phyloP scores from a whole-genome alignment of 345 rosid genomes.

The Acer yangbiense region DNA sequence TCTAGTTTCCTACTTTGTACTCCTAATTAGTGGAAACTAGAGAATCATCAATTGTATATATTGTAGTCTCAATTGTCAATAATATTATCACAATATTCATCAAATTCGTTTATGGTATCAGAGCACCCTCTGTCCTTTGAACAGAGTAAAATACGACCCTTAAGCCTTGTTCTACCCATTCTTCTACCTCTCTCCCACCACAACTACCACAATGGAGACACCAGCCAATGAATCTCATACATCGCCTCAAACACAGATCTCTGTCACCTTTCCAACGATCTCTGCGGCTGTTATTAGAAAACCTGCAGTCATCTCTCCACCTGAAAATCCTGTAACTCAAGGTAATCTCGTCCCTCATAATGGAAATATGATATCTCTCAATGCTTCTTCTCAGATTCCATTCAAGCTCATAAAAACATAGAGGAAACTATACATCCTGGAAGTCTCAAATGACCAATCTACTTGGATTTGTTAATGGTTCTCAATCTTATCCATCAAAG shows the following conservation, averaged over 20 bases:
- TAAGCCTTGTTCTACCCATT: too few relatives aligned
- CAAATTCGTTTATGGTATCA: neutral
- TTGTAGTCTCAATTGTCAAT: too few relatives aligned
- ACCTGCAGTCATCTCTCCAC: neutral
- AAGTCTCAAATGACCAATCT: conserved; percentile 3
- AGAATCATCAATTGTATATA: too few relatives aligned
- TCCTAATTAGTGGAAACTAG: too few relatives aligned
- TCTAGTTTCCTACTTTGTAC: too few relatives aligned
- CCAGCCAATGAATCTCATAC: neutral
- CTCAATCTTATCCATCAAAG: neutral
- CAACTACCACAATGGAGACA: neutral
- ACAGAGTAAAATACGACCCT: neutral
- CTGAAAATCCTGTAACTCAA: neutral
- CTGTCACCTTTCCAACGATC: neutral
- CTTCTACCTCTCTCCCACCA: neutral
- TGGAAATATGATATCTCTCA: conserved; percentile 13
- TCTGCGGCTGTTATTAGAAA: too few relatives aligned
- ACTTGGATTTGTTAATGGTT: neutral
- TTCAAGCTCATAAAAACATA: neutral
- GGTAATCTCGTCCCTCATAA: neutral
- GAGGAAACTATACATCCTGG: too few relatives aligned
- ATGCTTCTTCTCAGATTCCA: conserved; percentile 1
- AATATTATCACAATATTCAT: neutral
- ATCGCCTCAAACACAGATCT: too few relatives aligned
- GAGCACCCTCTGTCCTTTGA: neutral